phyloP scores from a whole-genome alignment of 2,329 filamentous ascomycete species.

The Rutstroemia sydowiana region DNA sequence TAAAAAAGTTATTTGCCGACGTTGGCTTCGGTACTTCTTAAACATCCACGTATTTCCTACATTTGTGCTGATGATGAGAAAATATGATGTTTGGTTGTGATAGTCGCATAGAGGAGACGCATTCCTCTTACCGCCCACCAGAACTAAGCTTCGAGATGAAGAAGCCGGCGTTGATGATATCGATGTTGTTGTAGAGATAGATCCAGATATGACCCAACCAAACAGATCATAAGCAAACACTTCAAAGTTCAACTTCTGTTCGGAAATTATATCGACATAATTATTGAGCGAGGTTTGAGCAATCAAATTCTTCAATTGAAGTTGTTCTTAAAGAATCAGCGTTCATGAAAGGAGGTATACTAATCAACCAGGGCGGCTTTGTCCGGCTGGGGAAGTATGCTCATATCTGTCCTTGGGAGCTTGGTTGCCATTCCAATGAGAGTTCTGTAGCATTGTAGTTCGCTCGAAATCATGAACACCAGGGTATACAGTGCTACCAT shows the following conservation, averaged over 20 bases:
- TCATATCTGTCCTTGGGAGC: constrained; percentile 28
- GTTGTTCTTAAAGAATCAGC: no score
- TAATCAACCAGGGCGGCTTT: constrained; percentile 26
- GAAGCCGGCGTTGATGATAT: not conserved
- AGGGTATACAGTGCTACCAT: constrained; percentile 21
- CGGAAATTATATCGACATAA: no score
- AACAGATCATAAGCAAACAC: no score
- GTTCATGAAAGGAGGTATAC: no score
- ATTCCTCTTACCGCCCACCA: not conserved
- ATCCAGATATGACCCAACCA: constrained; percentile 12
- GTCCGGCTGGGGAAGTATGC: constrained; percentile 41
- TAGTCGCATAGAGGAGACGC: not conserved
- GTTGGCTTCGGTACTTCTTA: not conserved
- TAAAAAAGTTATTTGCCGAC: constrained; percentile 13
- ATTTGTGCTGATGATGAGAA: not conserved
- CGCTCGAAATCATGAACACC: constrained; percentile 24
- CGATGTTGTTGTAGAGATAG: not conserved
- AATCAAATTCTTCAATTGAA: no score
- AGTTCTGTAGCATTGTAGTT: constrained; percentile 27
- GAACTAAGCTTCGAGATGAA: constrained; percentile 12
- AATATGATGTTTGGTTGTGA: not conserved
- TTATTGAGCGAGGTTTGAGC: no score
- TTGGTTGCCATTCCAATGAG: constrained; percentile 24
- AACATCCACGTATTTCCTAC: constrained; percentile 4
- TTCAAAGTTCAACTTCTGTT: no score